Evolutionary conservation across 345 rosid species (phyloP).

Genomic region (Populus nigra): DNA sequence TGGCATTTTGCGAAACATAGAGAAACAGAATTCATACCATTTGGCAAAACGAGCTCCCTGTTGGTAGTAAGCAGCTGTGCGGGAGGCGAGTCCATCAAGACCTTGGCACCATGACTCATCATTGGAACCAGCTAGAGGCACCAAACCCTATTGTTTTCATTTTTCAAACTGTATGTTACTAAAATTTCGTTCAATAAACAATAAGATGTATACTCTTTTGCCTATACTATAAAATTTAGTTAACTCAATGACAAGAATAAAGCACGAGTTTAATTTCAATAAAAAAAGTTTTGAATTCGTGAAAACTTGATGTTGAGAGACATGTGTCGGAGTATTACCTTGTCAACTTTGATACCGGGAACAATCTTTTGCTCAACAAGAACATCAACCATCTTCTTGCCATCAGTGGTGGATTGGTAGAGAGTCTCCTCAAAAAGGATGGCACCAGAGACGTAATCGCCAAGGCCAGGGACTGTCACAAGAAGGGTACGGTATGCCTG

Average conservation of each 20-base stretch:
- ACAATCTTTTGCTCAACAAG: conserved; percentile 85
- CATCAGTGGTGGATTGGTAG: conserved; percentile 83
- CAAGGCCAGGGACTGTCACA: conserved; percentile 78
- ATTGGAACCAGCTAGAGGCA: conserved; percentile 87
- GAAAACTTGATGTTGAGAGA: not conserved
- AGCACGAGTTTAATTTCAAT: not conserved
- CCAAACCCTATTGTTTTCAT: conserved; percentile 73
- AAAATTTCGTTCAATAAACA: not conserved
- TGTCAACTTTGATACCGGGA: conserved; percentile 97
- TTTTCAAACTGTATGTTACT: not conserved
- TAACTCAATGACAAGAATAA: not conserved
- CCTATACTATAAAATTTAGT: not conserved
- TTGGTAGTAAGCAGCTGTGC: conserved; percentile 96
- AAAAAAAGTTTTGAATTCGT: not conserved
- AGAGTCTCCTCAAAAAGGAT: conserved; percentile 96
- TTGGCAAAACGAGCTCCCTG: conserved; percentile 99
- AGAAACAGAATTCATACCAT: conserved; percentile 47
- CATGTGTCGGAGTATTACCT: conserved; percentile 41
- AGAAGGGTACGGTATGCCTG: conserved; percentile 93
- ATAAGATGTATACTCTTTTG: not conserved
- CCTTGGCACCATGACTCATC: conserved; percentile 99
- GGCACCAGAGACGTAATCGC: conserved; percentile 83
- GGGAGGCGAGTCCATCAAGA: conserved; percentile 91
- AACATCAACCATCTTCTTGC: conserved; percentile 89
- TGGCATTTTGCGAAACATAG: not conserved